Base-by-base conservation (phyloP, 371 early-diverging fungal genomes). In the Zychaea mexicana region DNA sequence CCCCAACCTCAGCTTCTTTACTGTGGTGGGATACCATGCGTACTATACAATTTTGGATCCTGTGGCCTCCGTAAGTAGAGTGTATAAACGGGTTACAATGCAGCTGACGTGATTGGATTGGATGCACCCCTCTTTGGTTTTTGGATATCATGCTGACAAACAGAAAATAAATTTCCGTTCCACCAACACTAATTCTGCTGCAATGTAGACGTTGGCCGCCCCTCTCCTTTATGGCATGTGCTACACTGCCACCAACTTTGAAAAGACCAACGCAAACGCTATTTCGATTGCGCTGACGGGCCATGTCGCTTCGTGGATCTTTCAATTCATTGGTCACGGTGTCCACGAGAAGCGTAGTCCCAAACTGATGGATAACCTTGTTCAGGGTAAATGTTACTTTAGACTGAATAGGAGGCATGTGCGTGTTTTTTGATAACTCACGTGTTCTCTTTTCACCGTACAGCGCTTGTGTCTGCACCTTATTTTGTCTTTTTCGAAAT, bases 401-500 rank as follows among this genome's bases (percentile, higher is more conserved):
- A 22, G 6, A 28, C 19, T n/a, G 6, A 15, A 32, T 47, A 32
- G 56, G 21, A 62, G 33, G 39, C 2, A 13, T 4, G 42, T 42
- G 42, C 4, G 33, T 21, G 13, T 7, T 52, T 39, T 42, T 39
- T 36, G 31, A 26, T 36, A 38, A 31, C 15, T 30, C n/a, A 19
- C n/a, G 15, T 60, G 4, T 66, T 31, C 12, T 42, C 42, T 17
- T 42, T 42, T 13, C 56, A 47, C 13, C 21, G 38, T 53, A 45
- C 67, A 86, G 96, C 98, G 2, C 58, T 96, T 27, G 90, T 96
- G 27, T 90, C 96, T 59, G 98, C 98, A 12, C 96, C 96, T 19
- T 92, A 96, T 74, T 98, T 98, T 78, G 96, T 97, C 4, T 95
- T 88, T 64, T 81, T 93, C 31, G 97, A 98, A 78, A 66, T 90